Evolutionary conservation across 2,329 filamentous ascomycete genomes (phyloP).

Genomic region (Fusarium agapanthi): DNA sequence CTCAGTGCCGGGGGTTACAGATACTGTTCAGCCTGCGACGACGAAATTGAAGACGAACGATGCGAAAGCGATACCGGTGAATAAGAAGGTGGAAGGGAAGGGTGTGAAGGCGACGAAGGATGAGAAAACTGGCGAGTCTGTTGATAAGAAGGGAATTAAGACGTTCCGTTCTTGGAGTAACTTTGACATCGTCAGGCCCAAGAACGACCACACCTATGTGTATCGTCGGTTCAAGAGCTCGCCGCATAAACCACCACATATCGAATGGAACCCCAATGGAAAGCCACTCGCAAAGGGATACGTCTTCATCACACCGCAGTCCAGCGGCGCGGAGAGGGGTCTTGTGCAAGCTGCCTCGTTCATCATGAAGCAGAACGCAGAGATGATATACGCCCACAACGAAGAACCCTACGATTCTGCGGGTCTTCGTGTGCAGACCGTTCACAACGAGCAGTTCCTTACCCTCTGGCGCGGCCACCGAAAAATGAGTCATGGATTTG

Average conservation of each 20-base stretch:
- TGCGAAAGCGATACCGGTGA: not conserved
- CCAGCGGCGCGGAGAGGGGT: not conserved
- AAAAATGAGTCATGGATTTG: slow-evolving; percentile 44
- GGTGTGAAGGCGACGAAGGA: not conserved
- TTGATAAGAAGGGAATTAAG: slow-evolving; percentile 3
- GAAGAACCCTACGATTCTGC: slow-evolving; percentile 23
- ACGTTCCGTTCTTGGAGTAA: slow-evolving; percentile 29
- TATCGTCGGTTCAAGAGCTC: slow-evolving; percentile 40
- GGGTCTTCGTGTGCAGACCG: slow-evolving; percentile 41
- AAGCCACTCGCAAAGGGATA: slow-evolving; percentile 39
- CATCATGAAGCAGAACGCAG: slow-evolving; percentile 42
- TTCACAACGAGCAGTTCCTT: slow-evolving; percentile 44
- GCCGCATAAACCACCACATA: slow-evolving; percentile 34
- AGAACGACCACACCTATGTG: slow-evolving; percentile 14
- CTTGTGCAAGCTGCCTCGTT: slow-evolving; percentile 22
- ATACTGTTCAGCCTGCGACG: not conserved
- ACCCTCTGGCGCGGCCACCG: slow-evolving; percentile 43
- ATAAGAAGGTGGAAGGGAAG: not conserved
- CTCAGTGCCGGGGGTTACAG: not conserved
- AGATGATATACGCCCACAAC: slow-evolving; percentile 42
- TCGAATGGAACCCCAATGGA: slow-evolving; percentile 26
- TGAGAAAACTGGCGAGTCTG: not conserved
- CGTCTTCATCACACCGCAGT: slow-evolving; percentile 39
- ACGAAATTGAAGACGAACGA: not conserved
- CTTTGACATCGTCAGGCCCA: slow-evolving; percentile 28